Conservation (phyloP, 2,329 filamentous ascomycete species). For the Zymoseptoria passerinii region DNA sequence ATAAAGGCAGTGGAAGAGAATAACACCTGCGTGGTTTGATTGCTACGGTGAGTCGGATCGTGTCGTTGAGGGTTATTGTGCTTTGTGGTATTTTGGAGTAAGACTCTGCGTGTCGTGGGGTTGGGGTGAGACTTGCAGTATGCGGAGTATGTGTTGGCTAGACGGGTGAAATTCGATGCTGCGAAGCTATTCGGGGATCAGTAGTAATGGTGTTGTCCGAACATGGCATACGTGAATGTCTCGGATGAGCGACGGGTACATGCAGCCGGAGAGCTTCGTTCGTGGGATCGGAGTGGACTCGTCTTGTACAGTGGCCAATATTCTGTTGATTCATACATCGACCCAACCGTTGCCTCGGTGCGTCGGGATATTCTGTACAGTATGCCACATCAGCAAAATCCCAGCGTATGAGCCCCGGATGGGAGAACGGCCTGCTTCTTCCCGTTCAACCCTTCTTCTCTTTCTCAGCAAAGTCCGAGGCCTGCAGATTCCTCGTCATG, state of each 20-base stretch:
- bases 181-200: neutral
- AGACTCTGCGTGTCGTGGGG: neutral
- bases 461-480: slow-evolving; percentile 66
- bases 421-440: neutral
- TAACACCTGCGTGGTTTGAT: neutral
- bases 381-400: neutral
- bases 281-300: neutral
- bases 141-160: neutral
- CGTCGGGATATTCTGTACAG: neutral
- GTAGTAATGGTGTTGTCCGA: neutral
- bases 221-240: neutral
- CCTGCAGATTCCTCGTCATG: slow-evolving; percentile 94
- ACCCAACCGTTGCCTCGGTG: neutral
- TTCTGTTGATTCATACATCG: neutral
- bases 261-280: neutral
- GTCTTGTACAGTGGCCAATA: neutral
- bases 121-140: neutral
- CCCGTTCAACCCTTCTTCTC: slow-evolving; percentile 5
- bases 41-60: neutral
- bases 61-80: neutral
- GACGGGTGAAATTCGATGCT: neutral
- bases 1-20: neutral
- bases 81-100: neutral
- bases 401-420: neutral
- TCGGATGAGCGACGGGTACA: neutral